phyloP scores from a whole-genome alignment of 2,329 filamentous ascomycete species.

The Orbilia javanica region DNA sequence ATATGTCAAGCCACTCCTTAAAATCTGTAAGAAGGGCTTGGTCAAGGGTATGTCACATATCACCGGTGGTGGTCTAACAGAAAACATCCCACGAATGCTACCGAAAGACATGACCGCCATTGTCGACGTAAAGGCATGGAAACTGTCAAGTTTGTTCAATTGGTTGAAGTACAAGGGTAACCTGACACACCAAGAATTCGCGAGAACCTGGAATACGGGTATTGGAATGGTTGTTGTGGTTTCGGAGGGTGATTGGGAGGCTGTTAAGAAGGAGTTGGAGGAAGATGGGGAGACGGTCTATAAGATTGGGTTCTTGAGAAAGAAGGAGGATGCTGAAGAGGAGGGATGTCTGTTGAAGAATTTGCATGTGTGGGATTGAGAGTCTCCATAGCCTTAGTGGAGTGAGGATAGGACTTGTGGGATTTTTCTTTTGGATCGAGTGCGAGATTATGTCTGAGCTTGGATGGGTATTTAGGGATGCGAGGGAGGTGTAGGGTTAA shows the following conservation, averaged over 20 bases:
- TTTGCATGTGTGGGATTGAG: slow-evolving; percentile 59
- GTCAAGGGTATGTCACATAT: slow-evolving; percentile 97
- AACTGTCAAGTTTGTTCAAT: slow-evolving; percentile 81
- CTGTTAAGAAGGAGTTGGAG: slow-evolving; percentile 73
- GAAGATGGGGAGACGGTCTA: slow-evolving; percentile 81
- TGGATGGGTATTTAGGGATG: background rate
- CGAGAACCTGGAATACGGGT: slow-evolving; percentile 92
- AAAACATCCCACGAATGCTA: slow-evolving; percentile 96
- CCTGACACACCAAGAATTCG: slow-evolving; percentile 83
- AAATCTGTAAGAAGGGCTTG: slow-evolving; percentile 72
- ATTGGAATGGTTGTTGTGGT: slow-evolving; percentile 94
- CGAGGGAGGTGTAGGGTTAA: background rate
- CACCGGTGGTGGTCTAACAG: slow-evolving; percentile 89
- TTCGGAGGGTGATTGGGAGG: slow-evolving; percentile 73
- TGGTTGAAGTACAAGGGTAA: slow-evolving; percentile 85
- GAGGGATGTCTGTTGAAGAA: slow-evolving; percentile 60
- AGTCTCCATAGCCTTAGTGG: background rate
- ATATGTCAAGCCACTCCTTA: slow-evolving; percentile 86
- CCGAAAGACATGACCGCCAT: slow-evolving; percentile 81
- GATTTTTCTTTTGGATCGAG: background rate
- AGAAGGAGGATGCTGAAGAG: slow-evolving; percentile 67
- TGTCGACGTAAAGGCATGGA: slow-evolving; percentile 82
- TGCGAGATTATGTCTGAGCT: background rate
- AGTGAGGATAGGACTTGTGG: background rate
- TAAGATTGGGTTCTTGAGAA: slow-evolving; percentile 78